A percentile compares a stretch with the other conserved stretches of the same genome.
These are phyloP conservation scores for Trypanosoma lewisi DNA, from an alignment of 208 protist species.

Conservation along the genomic window DNA sequence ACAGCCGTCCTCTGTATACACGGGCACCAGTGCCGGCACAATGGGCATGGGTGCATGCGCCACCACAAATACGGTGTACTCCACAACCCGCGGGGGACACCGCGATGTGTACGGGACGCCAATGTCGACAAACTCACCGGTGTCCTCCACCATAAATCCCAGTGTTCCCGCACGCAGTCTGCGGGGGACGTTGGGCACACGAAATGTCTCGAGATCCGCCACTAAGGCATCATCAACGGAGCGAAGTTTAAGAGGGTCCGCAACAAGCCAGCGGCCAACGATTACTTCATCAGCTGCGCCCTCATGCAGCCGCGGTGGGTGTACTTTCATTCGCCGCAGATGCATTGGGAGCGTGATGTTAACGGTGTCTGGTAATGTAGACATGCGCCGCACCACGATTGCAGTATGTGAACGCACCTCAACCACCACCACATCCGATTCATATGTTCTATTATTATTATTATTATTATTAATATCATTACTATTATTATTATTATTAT, in stretches of 20 bases:
- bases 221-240: slow-evolving; percentile 51
- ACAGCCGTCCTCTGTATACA: slow-evolving; percentile 82
- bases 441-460: too few species aligned
- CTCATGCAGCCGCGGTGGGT: slow-evolving; percentile 31
- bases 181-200: slow-evolving; percentile 65
- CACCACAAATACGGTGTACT: slow-evolving; percentile 53
- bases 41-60: slow-evolving; percentile 52
- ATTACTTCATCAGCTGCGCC: slow-evolving; percentile 16
- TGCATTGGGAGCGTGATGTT: slow-evolving; percentile 74
- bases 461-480: too few species aligned
- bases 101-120: slow-evolving; percentile 48
- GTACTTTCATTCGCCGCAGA: slow-evolving; percentile 38
- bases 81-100: slow-evolving; percentile 62
- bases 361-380: slow-evolving; percentile 38
- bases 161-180: slow-evolving; percentile 62
- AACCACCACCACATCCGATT: slow-evolving; percentile 19
- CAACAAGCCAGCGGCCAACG: slow-evolving; percentile 45
- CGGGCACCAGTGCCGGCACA: slow-evolving; percentile 40
- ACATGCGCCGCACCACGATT: slow-evolving; percentile 64
- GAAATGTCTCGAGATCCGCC: slow-evolving; percentile 51
- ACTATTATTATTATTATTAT: too few species aligned
- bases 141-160: slow-evolving; percentile 67
- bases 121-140: slow-evolving; percentile 39
- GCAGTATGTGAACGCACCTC: slow-evolving; percentile 52
- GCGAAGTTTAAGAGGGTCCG: slow-evolving; percentile 40